Evolutionary conservation across 305 asterid genomes (phyloP).

Genomic region (Salvia sclarea): DNA sequence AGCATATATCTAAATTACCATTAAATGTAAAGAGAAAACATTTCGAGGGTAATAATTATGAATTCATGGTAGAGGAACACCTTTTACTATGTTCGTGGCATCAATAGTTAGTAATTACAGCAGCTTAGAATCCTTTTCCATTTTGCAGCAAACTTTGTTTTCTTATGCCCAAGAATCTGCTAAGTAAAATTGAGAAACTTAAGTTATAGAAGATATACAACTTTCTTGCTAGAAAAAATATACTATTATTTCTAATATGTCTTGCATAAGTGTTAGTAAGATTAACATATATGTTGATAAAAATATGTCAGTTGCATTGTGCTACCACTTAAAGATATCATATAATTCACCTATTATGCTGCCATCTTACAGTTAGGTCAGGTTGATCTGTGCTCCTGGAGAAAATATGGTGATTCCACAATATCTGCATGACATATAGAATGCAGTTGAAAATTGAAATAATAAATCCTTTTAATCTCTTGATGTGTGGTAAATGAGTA

Average conservation of each 20-base stretch:
- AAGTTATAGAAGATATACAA: not conserved
- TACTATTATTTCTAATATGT: not conserved
- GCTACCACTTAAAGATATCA: too few species aligned
- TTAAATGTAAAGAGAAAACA: not conserved
- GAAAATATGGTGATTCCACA: too few species aligned
- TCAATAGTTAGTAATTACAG: not conserved
- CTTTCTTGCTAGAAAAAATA: not conserved
- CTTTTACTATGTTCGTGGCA: not conserved
- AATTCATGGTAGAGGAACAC: not conserved
- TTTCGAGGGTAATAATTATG: not conserved
- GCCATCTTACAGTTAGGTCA: too few species aligned
- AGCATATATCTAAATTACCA: not conserved
- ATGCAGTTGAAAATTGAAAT: not conserved
- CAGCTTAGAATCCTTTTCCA: not conserved
- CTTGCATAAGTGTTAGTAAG: not conserved
- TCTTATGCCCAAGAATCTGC: not conserved
- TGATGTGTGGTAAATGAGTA: slow-evolving; percentile 8
- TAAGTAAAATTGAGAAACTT: not conserved
- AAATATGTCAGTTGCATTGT: too few species aligned
- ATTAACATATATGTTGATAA: too few species aligned
- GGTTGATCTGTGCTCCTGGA: too few species aligned
- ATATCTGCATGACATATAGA: too few species aligned
- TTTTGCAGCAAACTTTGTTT: not conserved
- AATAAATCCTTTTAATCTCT: too few species aligned
- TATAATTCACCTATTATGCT: too few species aligned